Conservation (phyloP, 1,284 basidiomycete genomes). For the Chondrostereum purpureum region DNA sequence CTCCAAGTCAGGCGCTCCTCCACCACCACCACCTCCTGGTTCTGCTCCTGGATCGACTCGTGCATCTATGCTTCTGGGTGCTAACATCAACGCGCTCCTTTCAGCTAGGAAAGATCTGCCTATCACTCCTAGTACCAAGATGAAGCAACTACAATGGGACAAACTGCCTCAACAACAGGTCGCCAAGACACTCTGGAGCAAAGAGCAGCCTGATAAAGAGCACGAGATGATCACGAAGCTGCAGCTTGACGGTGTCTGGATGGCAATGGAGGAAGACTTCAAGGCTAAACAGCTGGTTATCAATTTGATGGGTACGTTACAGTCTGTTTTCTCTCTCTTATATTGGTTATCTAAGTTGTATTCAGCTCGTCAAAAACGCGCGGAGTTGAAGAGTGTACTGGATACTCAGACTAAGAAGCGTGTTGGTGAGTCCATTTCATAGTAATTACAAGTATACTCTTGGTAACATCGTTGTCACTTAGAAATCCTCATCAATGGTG, state of each 20-base stretch:
- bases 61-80: slow-evolving; percentile 53
- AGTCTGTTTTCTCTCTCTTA: slow-evolving; percentile 4
- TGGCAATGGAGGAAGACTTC: slow-evolving; percentile 97
- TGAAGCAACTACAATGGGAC: slow-evolving; percentile 99
- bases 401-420: slow-evolving; percentile 87
- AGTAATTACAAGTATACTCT: slow-evolving; percentile 3
- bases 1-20: slow-evolving; percentile 36
- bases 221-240: slow-evolving; percentile 75
- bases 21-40: slow-evolving; percentile 37
- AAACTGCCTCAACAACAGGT: slow-evolving; percentile 85
- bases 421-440: slow-evolving; percentile 57
- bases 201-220: slow-evolving; percentile 65
- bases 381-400: slow-evolving; percentile 86
- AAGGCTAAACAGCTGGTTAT: slow-evolving; percentile 93
- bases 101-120: slow-evolving; percentile 79
- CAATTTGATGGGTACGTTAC: slow-evolving; percentile 61
- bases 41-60: slow-evolving; percentile 44
- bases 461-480: slow-evolving; percentile 5
- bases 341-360: slow-evolving; percentile 1
- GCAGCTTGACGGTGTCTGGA: slow-evolving; percentile 82
- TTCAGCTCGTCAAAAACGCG: slow-evolving; percentile 71
- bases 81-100: slow-evolving; percentile 47
- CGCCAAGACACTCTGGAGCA: slow-evolving; percentile 79
- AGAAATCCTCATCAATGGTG: slow-evolving; percentile 89
- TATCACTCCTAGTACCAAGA: slow-evolving; percentile 81